These are phyloP conservation scores for Tylopilus intermedius DNA, from an alignment of 768 basidiomycete genomes.

Conservation along the genomic window DNA sequence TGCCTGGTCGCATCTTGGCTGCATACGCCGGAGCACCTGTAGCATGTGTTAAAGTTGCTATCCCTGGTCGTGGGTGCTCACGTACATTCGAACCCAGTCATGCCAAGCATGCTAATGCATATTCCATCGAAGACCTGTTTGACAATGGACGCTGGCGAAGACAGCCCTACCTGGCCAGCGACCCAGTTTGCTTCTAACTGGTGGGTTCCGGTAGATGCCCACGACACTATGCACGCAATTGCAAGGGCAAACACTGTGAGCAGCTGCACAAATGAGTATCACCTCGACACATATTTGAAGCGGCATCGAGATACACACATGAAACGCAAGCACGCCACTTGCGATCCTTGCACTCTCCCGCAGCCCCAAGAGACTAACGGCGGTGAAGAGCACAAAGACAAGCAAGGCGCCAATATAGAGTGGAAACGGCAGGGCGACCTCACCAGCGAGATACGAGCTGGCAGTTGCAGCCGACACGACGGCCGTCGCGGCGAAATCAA, in stretches of 20 bases:
- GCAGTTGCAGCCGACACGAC: constrained; percentile 75
- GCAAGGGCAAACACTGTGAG: constrained; percentile 53
- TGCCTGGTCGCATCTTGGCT: constrained; percentile 51
- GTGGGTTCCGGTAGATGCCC: constrained; percentile 44
- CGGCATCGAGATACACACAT: constrained; percentile 37
- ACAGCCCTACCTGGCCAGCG: constrained; percentile 26
- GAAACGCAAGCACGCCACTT: constrained; percentile 50
- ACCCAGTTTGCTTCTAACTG: constrained; percentile 57
- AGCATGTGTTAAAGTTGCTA: not conserved
- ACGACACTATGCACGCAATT: constrained; percentile 45
- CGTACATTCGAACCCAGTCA: constrained; percentile 68
- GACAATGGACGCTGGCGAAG: constrained; percentile 31
- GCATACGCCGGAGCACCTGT: constrained; percentile 61
- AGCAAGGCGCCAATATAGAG: constrained; percentile 46
- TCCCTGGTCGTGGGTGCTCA: not conserved
- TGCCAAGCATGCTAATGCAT: constrained; percentile 66
- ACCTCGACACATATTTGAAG: not conserved
- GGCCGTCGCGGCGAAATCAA: constrained; percentile 66
- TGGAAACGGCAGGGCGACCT: constrained; percentile 55
- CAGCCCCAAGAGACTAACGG: constrained; percentile 53
- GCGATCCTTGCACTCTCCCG: constrained; percentile 62
- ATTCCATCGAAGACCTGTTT: constrained; percentile 59
- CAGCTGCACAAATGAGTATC: constrained; percentile 33
- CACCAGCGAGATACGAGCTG: constrained; percentile 59
- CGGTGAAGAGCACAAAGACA: constrained; percentile 50